A percentile compares a stretch with the other conserved stretches of the same genome.
phyloP scores from a whole-genome alignment of 257 asterid genomes.

The Schizonepeta tenuifolia region DNA sequence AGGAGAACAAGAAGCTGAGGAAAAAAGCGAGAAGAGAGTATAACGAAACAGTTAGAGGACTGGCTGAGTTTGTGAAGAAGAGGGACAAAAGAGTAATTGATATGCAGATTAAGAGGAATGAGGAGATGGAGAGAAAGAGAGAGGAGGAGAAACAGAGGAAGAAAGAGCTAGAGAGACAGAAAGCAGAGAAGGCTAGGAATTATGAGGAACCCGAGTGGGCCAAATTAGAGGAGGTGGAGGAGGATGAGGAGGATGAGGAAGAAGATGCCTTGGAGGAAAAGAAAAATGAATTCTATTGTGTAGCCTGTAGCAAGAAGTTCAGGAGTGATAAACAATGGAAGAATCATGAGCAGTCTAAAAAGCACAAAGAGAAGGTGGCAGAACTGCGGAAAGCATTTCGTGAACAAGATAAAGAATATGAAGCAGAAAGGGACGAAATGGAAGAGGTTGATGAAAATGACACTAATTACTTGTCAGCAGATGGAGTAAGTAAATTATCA shows the following conservation, averaged over 20 bases:
- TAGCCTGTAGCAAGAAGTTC: slow-evolving; percentile 90
- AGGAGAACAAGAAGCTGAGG: slow-evolving; percentile 90
- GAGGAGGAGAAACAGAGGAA: slow-evolving; percentile 75
- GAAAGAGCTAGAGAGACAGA: slow-evolving; percentile 82
- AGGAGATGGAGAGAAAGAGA: slow-evolving; percentile 81
- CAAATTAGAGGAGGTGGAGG: slow-evolving; percentile 67
- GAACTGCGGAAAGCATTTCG: slow-evolving; percentile 74
- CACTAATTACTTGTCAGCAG: slow-evolving; percentile 55
- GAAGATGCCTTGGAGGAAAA: slow-evolving; percentile 60
- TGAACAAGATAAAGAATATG: slow-evolving; percentile 68
- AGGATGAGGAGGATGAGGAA: slow-evolving; percentile 64
- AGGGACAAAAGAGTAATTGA: slow-evolving; percentile 95
- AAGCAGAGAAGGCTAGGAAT: slow-evolving; percentile 70
- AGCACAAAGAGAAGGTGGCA: slow-evolving; percentile 93
- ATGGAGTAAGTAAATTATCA: slow-evolving; percentile 50
- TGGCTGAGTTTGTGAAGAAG: slow-evolving; percentile 89
- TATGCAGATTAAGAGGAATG: slow-evolving; percentile 85
- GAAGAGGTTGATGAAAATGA: slow-evolving; percentile 45
- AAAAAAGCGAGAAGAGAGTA: slow-evolving; percentile 85
- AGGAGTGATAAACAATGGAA: slow-evolving; percentile 98
- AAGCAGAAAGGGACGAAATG: slow-evolving; percentile 38
- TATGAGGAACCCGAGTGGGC: slow-evolving; percentile 93
- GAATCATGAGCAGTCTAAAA: slow-evolving; percentile 95
- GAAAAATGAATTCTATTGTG: slow-evolving; percentile 76
- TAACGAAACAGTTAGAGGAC: slow-evolving; percentile 88